Evolutionary conservation across 2,329 filamentous ascomycete species (phyloP), one percentile per base, ranked within the genome.

Genomic region (Celoporthe dispersa): DNA sequence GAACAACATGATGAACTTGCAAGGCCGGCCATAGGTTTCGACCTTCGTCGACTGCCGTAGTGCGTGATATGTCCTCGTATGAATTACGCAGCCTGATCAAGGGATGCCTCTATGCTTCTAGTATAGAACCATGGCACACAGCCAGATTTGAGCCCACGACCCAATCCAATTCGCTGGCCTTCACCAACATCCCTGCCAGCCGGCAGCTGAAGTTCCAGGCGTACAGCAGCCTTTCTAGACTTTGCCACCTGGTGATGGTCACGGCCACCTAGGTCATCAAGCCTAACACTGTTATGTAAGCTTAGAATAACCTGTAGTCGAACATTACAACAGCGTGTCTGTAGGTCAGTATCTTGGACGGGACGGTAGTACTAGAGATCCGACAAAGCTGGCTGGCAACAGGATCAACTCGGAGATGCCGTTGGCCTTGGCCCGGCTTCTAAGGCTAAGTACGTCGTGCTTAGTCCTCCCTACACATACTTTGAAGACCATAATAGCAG

Each of bases 1-100:
- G 70, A 70, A 70, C 61, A 67, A 68, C 55, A 70, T 11, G 5
- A 35, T 25, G 44, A 48, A 48, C 12, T 16, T 64, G 41, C 39
- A 44, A 44, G 6, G 62, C 37, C 37, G n/a, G n/a, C 39, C 61
- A 33, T 0, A 44, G 11, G n/a, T 2, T n/a, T n/a, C 35, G 22
- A 44, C 64, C 31, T 3, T 25, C 8, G 22, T 37, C 12, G 57
- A 37, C 59, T 39, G 12, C 35, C 16, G 16, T 11, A 6, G 9
- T 28, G 25, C 22, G 19, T 57, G 53, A 28, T 7, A 6, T 44
- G n/a, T 48, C 7, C 3, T 64, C 12, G 16, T n/a, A 14, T 22
- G 25, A 14, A 12, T 48, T 33, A 12, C 2, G 16, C 33, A 5
- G 14, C 31, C 16, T 37, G 51, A 25, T 51, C 11, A 12, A 51